Conservation (phyloP, 2,329 filamentous ascomycete species). For the Fusarium sp. region DNA sequence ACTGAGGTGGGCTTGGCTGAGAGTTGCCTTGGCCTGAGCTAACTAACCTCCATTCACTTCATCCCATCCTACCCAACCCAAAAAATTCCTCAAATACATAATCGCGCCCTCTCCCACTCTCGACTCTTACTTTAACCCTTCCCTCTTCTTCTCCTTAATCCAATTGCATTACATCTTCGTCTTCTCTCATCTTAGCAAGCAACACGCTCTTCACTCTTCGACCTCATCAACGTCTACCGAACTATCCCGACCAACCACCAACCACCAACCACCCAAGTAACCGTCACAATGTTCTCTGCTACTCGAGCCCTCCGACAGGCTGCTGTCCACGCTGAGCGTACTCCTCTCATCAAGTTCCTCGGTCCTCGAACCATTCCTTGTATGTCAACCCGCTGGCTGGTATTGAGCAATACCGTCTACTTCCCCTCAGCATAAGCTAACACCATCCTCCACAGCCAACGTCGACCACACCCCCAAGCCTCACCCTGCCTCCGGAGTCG, state of each 20-base stretch:
- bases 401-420: background rate
- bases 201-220: background rate
- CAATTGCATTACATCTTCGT: constrained; percentile 6
- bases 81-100: constrained; percentile 43
- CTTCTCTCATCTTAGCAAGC: constrained; percentile 2
- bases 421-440: constrained; percentile 24
- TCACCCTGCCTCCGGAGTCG: constrained; percentile 75
- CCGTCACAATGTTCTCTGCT: constrained; percentile 59
- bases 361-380: constrained; percentile 67
- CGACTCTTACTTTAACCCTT: background rate
- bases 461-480: constrained; percentile 77
- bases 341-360: constrained; percentile 68
- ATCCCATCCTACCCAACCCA: constrained; percentile 1
- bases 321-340: constrained; percentile 66
- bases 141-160: constrained; percentile 9
- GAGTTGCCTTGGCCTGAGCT: background rate
- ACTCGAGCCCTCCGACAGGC: constrained; percentile 66
- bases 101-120: constrained; percentile 30
- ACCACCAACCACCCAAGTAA: constrained; percentile 14
- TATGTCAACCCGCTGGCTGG: constrained; percentile 48
- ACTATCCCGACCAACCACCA: constrained; percentile 12
- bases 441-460: constrained; percentile 57
- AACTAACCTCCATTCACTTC: constrained; percentile 5
- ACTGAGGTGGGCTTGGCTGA: background rate
- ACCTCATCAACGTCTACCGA: constrained; percentile 8